Evolutionary conservation across 2,329 filamentous ascomycete species (phyloP).

Genomic region (Fusarium sp.): DNA sequence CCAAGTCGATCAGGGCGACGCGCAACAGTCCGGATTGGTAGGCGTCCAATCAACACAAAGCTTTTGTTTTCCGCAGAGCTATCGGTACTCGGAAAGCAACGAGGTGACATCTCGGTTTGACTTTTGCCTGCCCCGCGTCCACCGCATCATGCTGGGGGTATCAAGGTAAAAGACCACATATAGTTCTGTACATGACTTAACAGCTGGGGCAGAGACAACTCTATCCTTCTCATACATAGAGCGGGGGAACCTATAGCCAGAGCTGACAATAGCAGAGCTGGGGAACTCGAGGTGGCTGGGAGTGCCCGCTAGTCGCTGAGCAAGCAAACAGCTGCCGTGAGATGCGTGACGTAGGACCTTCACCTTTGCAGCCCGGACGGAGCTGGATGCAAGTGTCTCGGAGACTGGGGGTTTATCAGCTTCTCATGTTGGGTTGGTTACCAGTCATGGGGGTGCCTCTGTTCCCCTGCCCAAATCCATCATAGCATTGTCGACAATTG

Average conservation of each 20-base stretch:
- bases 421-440: conserved; percentile 1
- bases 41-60: conserved; percentile 23
- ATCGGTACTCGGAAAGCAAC: conserved; percentile 26
- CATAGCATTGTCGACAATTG: neutral
- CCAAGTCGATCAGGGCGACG: conserved; percentile 33
- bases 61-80: conserved; percentile 1
- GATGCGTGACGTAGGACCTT: conserved; percentile 36
- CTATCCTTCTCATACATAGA: neutral
- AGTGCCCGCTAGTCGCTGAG: conserved; percentile 1
- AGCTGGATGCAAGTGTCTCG: conserved; percentile 17
- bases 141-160: conserved; percentile 15
- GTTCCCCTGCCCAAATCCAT: neutral
- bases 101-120: conserved; percentile 13
- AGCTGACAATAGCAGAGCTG: neutral
- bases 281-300: conserved; percentile 31
- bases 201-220: neutral
- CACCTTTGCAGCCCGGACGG: conserved; percentile 2
- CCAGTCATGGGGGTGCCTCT: neutral
- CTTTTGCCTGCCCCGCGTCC: conserved; percentile 29
- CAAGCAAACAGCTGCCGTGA: conserved; percentile 20
- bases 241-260: conserved; percentile 9
- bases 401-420: conserved; percentile 16
- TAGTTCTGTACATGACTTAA: neutral
- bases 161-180: neutral
- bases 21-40: conserved; percentile 25